Percentiles rank a stretch among this genome's conserved stretches.
phyloP scores from a whole-genome alignment of 306 rosid genomes.

The Fagus sylvatica region DNA sequence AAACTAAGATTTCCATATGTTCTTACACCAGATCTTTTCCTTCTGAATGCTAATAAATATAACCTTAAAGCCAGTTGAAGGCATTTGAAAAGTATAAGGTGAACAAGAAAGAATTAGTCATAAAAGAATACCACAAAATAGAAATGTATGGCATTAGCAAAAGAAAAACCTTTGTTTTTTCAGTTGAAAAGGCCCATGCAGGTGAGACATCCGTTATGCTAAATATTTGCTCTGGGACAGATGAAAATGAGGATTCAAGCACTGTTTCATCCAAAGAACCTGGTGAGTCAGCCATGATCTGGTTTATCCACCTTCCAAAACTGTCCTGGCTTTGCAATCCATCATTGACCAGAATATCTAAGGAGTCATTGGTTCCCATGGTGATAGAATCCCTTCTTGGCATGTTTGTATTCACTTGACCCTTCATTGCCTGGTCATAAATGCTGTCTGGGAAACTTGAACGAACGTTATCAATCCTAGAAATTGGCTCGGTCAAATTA shows the following conservation, averaged over 20 bases:
- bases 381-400: conserved; percentile 37
- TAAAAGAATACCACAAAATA: conserved; percentile 7
- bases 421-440: conserved; percentile 35
- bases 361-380: conserved; percentile 32
- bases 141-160: conserved; percentile 12
- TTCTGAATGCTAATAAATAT: neutral
- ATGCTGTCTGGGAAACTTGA: conserved; percentile 38
- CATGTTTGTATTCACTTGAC: conserved; percentile 45
- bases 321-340: conserved; percentile 81
- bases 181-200: conserved; percentile 71
- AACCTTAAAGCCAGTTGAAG: neutral
- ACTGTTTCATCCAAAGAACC: conserved; percentile 53
- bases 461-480: conserved; percentile 31
- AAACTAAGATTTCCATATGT: neutral
- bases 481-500: conserved; percentile 40
- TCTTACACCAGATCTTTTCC: neutral
- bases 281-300: conserved; percentile 56
- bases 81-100: conserved; percentile 9
- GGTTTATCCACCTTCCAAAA: conserved; percentile 81
- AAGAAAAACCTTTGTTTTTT: conserved; percentile 79
- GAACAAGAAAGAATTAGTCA: conserved; percentile 5
- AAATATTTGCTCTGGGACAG: conserved; percentile 69
- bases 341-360: conserved; percentile 36
- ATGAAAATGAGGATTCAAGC: conserved; percentile 53
- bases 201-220: conserved; percentile 78